Evolutionary conservation across 768 basidiomycete genomes (phyloP), one percentile per base, ranked within the genome.

Genomic region (Suillus tomentosus): DNA sequence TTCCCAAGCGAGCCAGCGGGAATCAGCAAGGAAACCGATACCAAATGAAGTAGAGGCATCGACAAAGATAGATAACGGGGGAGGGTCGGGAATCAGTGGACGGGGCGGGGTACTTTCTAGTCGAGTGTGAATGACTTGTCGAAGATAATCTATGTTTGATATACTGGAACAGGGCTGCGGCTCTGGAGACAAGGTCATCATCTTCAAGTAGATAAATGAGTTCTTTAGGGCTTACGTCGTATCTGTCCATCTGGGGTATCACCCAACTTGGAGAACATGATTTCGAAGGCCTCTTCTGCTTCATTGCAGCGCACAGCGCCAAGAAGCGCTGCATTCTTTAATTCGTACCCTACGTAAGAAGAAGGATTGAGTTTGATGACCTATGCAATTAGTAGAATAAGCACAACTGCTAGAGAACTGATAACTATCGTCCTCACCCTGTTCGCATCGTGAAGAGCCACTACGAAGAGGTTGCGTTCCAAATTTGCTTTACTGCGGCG

Each of bases 21-120:
- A 69, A 8, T 76, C 64, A 3, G 75, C 61, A 0, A 79, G 50
- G 11, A 84, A 67, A 1, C 83, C 82, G 17, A 83, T 80, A 0
- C 82, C 82, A 68, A 72, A 78, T 0, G 66, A 67, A 1, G 70
- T 72, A 0, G 81, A 82, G 0, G 81, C 79, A 59, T 82, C 81
- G 2, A 82, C 79, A 50, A 75, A 81, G 34, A 74, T 57, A 15
- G 36, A 6, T 34, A 22, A 37, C 9, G 51, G 53, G n/a, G 56
- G 51, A 58, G 11, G 10, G 15, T 66, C 40, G 66, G 73, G 53
- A 54, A 54, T 19, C 2, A 42, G 5, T 15, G 60, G n/a, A 56
- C 24, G 56, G 17, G 24, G 22, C 11, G 61, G 24, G 17, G 40
- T 14, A 13, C 58, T 42, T 27, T 40, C 61, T 24, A 17, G 56